Percentiles rank a stretch among this genome's conserved stretches.
Conservation (phyloP, 257 asterid genomes). For the Henckelia pumila region DNA sequence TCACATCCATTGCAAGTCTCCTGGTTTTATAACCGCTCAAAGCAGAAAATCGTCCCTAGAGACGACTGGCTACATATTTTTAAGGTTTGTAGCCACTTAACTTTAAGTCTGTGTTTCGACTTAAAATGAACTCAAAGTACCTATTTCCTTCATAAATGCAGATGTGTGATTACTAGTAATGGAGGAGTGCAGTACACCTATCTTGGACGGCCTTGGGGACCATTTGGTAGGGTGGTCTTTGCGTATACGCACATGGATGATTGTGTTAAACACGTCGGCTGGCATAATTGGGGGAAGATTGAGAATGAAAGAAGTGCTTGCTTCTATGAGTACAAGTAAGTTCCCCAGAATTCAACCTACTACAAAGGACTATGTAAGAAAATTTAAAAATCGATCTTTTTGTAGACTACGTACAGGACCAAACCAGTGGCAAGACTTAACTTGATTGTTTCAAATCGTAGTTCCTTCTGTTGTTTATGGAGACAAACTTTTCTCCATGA, state of each 20-base stretch:
- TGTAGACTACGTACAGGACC: neutral
- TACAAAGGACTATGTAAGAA: neutral
- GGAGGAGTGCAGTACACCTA: constrained; percentile 57
- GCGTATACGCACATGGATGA: constrained; percentile 75
- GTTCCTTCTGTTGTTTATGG: too few relatives aligned
- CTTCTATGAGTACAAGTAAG: constrained; percentile 91
- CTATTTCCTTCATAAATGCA: constrained; percentile 33
- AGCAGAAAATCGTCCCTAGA: constrained; percentile 94
- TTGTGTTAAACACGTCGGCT: constrained; percentile 72
- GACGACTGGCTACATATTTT: constrained; percentile 86
- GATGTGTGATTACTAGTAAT: constrained; percentile 88
- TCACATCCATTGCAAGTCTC: constrained; percentile 89
- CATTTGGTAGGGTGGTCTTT: constrained; percentile 88
- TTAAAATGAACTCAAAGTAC: neutral
- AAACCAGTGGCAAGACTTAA: neutral
- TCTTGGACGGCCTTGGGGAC: constrained; percentile 99
- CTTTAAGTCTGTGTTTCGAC: neutral
- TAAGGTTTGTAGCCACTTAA: constrained; percentile 47
- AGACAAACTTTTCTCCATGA: neutral
- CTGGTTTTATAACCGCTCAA: constrained; percentile 85
- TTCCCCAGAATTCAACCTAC: neutral
- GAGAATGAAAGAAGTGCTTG: constrained; percentile 96
- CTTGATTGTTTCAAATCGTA: neutral
- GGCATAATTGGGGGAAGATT: constrained; percentile 91
- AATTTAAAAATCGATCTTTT: too few relatives aligned